Evolutionary conservation across 2,329 filamentous ascomycete genomes (phyloP).

Genomic region (Tolypocladium nubicola): DNA sequence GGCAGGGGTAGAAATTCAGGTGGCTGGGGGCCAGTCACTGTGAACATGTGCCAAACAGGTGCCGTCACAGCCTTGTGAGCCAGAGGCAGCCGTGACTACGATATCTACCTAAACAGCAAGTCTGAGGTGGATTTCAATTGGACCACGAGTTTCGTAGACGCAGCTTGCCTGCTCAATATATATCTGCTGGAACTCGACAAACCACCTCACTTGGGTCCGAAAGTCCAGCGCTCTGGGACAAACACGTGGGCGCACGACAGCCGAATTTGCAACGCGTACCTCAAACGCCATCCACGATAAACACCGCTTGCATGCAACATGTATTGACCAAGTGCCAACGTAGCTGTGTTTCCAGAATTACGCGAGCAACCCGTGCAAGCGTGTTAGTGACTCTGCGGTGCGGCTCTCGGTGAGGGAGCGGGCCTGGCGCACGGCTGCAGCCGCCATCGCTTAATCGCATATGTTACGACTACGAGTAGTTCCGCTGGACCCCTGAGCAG

Average conservation of each 20-base stretch:
- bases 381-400: not conserved
- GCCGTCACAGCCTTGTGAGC: not conserved
- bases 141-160: too few relatives aligned
- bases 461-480: too few relatives aligned
- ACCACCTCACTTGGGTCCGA: too few relatives aligned
- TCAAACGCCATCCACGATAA: too few relatives aligned
- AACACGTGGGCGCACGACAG: too few relatives aligned
- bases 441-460: not conserved
- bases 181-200: too few relatives aligned
- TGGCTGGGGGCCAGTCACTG: conserved; percentile 14
- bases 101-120: not conserved
- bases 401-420: not conserved
- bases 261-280: too few relatives aligned
- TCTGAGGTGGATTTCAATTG: not conserved
- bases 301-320: not conserved
- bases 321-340: too few relatives aligned
- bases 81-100: not conserved
- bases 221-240: too few relatives aligned
- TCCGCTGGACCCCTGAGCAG: not conserved
- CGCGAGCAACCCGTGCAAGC: not conserved
- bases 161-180: too few relatives aligned
- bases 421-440: not conserved
- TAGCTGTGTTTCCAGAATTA: too few relatives aligned
- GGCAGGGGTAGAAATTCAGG: conserved; percentile 8
- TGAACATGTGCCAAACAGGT: not conserved